Evolutionary conservation across 768 basidiomycete species (phyloP), one percentile per base, ranked within the genome.

Genomic region (Agaricus sinodeliciosus): DNA sequence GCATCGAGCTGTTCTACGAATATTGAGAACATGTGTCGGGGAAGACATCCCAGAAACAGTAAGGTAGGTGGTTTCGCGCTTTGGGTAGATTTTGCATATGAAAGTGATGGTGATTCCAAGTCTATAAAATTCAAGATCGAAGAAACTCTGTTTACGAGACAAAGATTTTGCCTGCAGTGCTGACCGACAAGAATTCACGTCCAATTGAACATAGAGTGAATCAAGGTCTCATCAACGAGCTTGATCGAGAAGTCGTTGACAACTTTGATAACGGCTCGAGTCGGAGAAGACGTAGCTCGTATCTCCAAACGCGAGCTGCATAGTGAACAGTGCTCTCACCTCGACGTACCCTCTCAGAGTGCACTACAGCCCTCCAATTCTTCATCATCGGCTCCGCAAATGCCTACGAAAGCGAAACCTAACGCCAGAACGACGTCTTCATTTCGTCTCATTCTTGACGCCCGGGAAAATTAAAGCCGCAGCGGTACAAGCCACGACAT

Each of bases 11-110:
- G 85, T 96, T 8, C 77, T 94, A 22, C 75, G 91, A 37, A 73
- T 97, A 7, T 77, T 97, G 11, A 77, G 92, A 25, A 87, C 82
- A 54, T 96, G 92, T 64, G 88, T 87, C 3, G 94, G 92, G n/a
- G 92, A 94, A 55, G 90, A 95, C 65, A 66, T 94, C 8, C 86
- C 93, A 61, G 92, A 22, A 94, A 62, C 85, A 88, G 60, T 66
- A 92, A 27, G 92, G 94, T 61, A 91, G 90, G 13, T 76, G 77
- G 54, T 80, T 72, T 59, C 77, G 81, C 63, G 71, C 82, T 49
- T 84, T 94, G 79, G 94, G 94, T 55, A 46, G 57, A 54, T 19
- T 41, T 50, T 28, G 54, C 55, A 3, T 51, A 62, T 28, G 71
- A 73, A 31, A 76, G 79, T 55, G 82, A 83, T 56, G 81, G 79